Evolutionary conservation across 2,329 filamentous ascomycete genomes (phyloP), one percentile per base, ranked within the genome.

Genomic region (Aaosphaeria arxii): DNA sequence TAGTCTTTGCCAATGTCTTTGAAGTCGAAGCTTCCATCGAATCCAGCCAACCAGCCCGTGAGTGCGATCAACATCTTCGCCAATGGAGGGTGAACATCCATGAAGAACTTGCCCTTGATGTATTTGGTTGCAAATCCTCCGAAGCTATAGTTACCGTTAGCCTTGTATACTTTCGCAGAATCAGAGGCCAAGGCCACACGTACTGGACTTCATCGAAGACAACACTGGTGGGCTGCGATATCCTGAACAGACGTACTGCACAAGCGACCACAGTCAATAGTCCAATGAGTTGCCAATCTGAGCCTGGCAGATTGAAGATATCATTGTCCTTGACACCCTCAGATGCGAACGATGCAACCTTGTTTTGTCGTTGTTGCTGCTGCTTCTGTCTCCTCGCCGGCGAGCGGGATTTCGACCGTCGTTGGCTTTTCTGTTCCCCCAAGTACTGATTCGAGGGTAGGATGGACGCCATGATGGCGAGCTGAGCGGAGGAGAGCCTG

Each of bases 1-100:
- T 99, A 99, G 72, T 99, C 94, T 77, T 97, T 96, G 72, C 94
- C 94, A 73, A 99, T 99, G 61, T 99, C 91, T 78, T 97, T 99
- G 79, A 99, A 99, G 72, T 97, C 94, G 70, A 99, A 99, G 54
- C 90, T 81, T 56, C 94, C 94, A 67, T 96, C 83, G 71, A 97
- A 99, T 46, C 94, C 94, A 62, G 91, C 94, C 55, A 96, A 74
- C 86, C 88, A 99, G 60, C 92, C 94, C 55, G 91, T 91, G 51
- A 99, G 83, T 45, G 94, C 95, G 64, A 99, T 92, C 59, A 99
- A 85, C 69, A 99, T 84, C 78, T 99, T 99, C 57, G 94, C 94
- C 51, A 99, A 81, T 41, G 94, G 94, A 31, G 94, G 94, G 70
- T 99, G 94, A n/a, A 99, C 94, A 70, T 99, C 94, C 94, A 99